A percentile compares a stretch with the other conserved stretches of the same genome.
Evolutionary conservation across 768 basidiomycete genomes (phyloP).

Genomic region (Cystofilobasidium capitatum): DNA sequence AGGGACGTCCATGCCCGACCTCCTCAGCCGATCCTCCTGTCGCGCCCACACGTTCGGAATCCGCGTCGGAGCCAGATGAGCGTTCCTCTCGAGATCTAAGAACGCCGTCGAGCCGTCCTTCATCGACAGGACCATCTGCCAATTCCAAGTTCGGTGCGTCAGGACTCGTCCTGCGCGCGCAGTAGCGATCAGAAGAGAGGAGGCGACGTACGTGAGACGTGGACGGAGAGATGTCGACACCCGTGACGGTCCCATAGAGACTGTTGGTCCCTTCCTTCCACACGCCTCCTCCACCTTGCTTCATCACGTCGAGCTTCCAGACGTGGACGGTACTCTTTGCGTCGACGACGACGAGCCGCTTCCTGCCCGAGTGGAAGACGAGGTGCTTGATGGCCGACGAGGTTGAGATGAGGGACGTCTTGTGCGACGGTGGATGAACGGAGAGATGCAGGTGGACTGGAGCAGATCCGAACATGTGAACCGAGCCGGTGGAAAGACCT

Average conservation of each 20-base stretch:
- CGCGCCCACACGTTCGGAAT: slow-evolving; percentile 68
- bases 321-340: slow-evolving; percentile 50
- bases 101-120: slow-evolving; percentile 57
- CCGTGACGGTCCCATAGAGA: slow-evolving; percentile 35
- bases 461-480: slow-evolving; percentile 60
- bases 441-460: slow-evolving; percentile 47
- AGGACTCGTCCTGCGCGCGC: slow-evolving; percentile 25
- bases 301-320: slow-evolving; percentile 52
- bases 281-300: slow-evolving; percentile 46
- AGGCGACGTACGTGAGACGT: slow-evolving; percentile 57
- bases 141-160: slow-evolving; percentile 30
- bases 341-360: slow-evolving; percentile 56
- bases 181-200: slow-evolving; percentile 10
- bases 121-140: slow-evolving; percentile 47
- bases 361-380: slow-evolving; percentile 51
- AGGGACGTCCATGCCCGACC: slow-evolving; percentile 39
- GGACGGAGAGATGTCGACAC: slow-evolving; percentile 52
- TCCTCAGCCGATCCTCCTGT: slow-evolving; percentile 53
- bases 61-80: slow-evolving; percentile 53
- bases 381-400: slow-evolving; percentile 48
- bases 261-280: slow-evolving; percentile 39
- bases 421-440: slow-evolving; percentile 41
- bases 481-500: slow-evolving; percentile 43
- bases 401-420: slow-evolving; percentile 28
- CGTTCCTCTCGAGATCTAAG: slow-evolving; percentile 61